Evolutionary conservation across 352 stramenopile genomes (phyloP).

Genomic region (Globisporangium emineosum): DNA sequence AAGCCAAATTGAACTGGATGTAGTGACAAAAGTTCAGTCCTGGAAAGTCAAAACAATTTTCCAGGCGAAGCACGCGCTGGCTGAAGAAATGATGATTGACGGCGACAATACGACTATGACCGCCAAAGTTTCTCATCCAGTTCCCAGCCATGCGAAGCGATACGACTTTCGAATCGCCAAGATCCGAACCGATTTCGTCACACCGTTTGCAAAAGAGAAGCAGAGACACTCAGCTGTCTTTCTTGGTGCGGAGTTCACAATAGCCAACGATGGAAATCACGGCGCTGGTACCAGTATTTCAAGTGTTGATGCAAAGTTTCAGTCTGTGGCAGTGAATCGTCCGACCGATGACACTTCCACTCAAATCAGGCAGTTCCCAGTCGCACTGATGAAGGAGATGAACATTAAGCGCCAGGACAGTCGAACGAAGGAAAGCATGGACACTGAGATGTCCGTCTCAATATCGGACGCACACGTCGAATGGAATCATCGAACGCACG

Average conservation of each 20-base stretch:
- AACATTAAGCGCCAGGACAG: slow-evolving; percentile 28
- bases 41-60: slow-evolving; percentile 12
- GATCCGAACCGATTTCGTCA: slow-evolving; percentile 9
- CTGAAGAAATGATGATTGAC: slow-evolving; percentile 14
- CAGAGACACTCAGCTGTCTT: slow-evolving; percentile 14
- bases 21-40: not conserved
- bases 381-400: slow-evolving; percentile 17
- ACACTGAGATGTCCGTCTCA: slow-evolving; percentile 29
- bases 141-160: not conserved
- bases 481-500: slow-evolving; percentile 34
- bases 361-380: slow-evolving; percentile 5
- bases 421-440: slow-evolving; percentile 15
- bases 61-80: not conserved
- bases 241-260: slow-evolving; percentile 8
- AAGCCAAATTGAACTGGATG: slow-evolving; percentile 7
- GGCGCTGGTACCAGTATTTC: not conserved
- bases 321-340: slow-evolving; percentile 16
- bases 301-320: slow-evolving; percentile 12
- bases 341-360: not conserved
- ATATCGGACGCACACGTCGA: slow-evolving; percentile 27
- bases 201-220: not conserved
- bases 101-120: slow-evolving; percentile 7
- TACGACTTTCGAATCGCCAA: slow-evolving; percentile 9
- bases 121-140: not conserved
- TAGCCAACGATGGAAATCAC: slow-evolving; percentile 3